Evolutionary conservation across 2,329 filamentous ascomycete species (phyloP), one percentile per base, ranked within the genome.

Genomic region (Clonostachys rosea): DNA sequence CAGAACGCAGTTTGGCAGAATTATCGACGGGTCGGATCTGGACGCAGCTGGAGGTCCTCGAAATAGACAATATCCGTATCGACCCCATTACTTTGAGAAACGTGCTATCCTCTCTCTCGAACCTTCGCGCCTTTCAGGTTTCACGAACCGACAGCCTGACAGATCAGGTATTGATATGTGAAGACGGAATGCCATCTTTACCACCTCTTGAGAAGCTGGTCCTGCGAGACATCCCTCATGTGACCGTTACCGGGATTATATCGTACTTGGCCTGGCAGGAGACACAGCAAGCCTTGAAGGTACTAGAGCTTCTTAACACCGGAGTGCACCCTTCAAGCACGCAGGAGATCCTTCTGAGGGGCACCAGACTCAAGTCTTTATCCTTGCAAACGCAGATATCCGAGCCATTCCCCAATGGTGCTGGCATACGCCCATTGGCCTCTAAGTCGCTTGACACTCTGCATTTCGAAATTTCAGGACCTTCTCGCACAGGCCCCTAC

Each of bases 401-500:
- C 16, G 69, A 73, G 4, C 61, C 75, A 3, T 75, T 84, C 55
- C 74, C 75, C 5, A 59, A 67, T n/a, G 65, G 69, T 14, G 65
- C 69, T 2, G 68, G 64, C 16, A 64, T 73, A 3, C 84, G 83
- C 1, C 81, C 83, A 0, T 70, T 96, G 45, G 66, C 77, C 7
- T 95, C 89, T 3, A 72, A 69, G 46, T 84, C 84, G 14, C 77
- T 97, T 17, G 71, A 75, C 54, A 86, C 81, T 4, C 71, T 97
- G 13, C 86, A 92, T 56, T 96, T 85, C 61, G 92, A 96, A 66
- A 88, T 97, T 61, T 86, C 81, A 11, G 76, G 82, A 4, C 72
- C 73, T 10, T 68, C 79, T 0, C 64, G 72, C 5, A 70, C 79
- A 1, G 79, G 82, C 18, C 75, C 83, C 11, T 86, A 81, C 50